Percentiles rank a stretch among this genome's conserved stretches.
Evolutionary conservation across 805 yeast genomes (phyloP).

Genomic region (Starmera caribaea): DNA sequence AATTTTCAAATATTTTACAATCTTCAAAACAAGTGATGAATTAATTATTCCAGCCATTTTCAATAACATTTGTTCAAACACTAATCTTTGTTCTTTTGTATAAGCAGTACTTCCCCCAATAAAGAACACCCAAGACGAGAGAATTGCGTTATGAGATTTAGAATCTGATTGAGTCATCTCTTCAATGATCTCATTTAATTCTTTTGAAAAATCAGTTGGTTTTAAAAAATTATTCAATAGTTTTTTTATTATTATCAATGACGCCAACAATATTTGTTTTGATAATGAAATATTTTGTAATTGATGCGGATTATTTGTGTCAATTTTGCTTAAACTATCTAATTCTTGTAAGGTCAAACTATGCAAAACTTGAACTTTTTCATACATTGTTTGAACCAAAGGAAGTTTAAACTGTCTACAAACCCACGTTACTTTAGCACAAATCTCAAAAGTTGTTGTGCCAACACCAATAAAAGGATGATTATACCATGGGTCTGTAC

Average conservation of each 20-base stretch:
- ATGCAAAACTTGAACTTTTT: not conserved
- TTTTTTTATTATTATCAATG: slow-evolving; percentile 10
- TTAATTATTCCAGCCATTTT: slow-evolving; percentile 7
- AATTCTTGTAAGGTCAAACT: not conserved
- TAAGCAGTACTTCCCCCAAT: slow-evolving; percentile 13
- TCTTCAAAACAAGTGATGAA: slow-evolving; percentile 13
- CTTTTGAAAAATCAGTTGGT: slow-evolving; percentile 6
- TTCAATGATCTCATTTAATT: slow-evolving; percentile 6
- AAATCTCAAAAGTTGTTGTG: slow-evolving; percentile 10
- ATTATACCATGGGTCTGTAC: slow-evolving; percentile 11
- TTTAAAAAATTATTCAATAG: slow-evolving; percentile 6
- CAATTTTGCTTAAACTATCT: not conserved
- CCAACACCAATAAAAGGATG: slow-evolving; percentile 17
- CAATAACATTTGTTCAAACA: slow-evolving; percentile 7
- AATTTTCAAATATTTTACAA: slow-evolving; percentile 14
- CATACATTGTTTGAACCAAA: slow-evolving; percentile 3
- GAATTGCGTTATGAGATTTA: slow-evolving; percentile 4
- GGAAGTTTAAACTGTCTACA: slow-evolving; percentile 11
- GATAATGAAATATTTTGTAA: slow-evolving; percentile 8
- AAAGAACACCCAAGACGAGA: slow-evolving; percentile 16
- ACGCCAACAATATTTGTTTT: slow-evolving; percentile 8
- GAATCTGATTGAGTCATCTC: slow-evolving; percentile 6
- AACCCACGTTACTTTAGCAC: slow-evolving; percentile 15
- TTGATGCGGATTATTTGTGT: not conserved
- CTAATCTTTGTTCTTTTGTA: slow-evolving; percentile 5